These are phyloP conservation scores for barley (Hordeum vulgare) DNA, from an alignment of 176 grass and related monocot species.

Conservation along the genomic window DNA sequence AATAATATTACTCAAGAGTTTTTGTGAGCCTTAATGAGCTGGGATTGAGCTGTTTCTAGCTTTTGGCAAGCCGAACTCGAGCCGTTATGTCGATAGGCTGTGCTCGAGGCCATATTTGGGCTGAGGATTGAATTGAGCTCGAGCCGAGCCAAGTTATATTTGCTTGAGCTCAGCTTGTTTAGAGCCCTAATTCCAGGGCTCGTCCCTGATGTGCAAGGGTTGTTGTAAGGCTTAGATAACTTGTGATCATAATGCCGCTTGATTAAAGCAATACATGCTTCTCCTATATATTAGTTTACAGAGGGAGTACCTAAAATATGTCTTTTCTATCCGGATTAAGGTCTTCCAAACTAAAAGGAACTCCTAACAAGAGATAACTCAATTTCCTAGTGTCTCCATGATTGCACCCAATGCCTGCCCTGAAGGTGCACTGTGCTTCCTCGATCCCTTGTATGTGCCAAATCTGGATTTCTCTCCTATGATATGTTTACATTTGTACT, in stretches of 20 bases:
- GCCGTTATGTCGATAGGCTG: too few relatives aligned
- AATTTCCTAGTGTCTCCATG: neutral
- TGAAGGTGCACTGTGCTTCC: neutral
- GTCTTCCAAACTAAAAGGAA: neutral
- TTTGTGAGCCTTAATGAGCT: too few relatives aligned
- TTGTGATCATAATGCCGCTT: neutral
- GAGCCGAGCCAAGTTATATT: too few relatives aligned
- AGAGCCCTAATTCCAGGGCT: neutral
- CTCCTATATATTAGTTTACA: neutral
- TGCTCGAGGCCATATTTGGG: too few relatives aligned
- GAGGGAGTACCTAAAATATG: neutral
- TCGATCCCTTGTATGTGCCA: neutral
- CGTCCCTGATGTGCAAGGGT: neutral
- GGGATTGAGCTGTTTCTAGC: too few relatives aligned
- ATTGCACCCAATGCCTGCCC: neutral
- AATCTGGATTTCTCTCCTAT: neutral
- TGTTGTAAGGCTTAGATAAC: neutral
- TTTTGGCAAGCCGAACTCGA: too few relatives aligned
- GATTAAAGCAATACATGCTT: neutral
- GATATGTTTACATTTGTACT: neutral
- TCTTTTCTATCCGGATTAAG: neutral
- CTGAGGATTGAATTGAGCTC: too few relatives aligned
- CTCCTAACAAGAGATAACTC: neutral
- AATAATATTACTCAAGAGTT: too few relatives aligned
- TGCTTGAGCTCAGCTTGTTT: too few relatives aligned